Evolutionary conservation across 805 yeast genomes (phyloP), one percentile per base, ranked within the genome.

Genomic region (Barnettozyma sp.): DNA sequence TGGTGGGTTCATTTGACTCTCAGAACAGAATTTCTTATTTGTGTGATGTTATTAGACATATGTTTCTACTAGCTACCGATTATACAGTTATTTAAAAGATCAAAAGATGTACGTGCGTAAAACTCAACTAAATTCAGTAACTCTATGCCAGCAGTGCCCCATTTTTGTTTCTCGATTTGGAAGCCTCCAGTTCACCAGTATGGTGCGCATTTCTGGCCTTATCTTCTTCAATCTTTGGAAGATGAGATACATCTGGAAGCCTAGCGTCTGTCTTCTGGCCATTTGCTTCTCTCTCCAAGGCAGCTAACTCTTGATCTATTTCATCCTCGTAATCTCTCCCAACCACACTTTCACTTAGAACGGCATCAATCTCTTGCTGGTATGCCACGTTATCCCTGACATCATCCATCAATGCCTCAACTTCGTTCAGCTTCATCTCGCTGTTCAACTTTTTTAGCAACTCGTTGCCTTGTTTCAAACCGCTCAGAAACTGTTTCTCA

Each of bases 291-390:
- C 82, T 87, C 59, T 87, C 86, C 50, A 87, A 67, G 38, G 78
- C 82, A 40, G 85, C 94, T 58, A 92, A 73, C 61, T 92, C 98
- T 48, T 88, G 96, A 50, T 88, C 92, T 56, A 90, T 75, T 60
- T 92, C 98, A 50, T 87, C 96, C 50, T 86, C 94, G 54, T 84
- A 48, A 31, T 58, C 49, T 14, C 48, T 46, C 4, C 63, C 66
- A 5, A 58, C 50, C 5, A 56, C 46, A n/a, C 62, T 55, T 22
- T 47, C 54, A 4, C 63, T 48, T 33, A 83, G 58, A 26, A 72
- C 55, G 23, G 72, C 75, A 42, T 76, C 71, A 6, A 82, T 70
- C 49, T 83, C 88, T 34, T 82, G 76, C 50, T 86, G 96, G 50
- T 83, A 80, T 19, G 78, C 68, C 12, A 78, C 66, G 33, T 90